phyloP scores from a whole-genome alignment of 768 basidiomycete species.

The Pleurotus ostreatus region DNA sequence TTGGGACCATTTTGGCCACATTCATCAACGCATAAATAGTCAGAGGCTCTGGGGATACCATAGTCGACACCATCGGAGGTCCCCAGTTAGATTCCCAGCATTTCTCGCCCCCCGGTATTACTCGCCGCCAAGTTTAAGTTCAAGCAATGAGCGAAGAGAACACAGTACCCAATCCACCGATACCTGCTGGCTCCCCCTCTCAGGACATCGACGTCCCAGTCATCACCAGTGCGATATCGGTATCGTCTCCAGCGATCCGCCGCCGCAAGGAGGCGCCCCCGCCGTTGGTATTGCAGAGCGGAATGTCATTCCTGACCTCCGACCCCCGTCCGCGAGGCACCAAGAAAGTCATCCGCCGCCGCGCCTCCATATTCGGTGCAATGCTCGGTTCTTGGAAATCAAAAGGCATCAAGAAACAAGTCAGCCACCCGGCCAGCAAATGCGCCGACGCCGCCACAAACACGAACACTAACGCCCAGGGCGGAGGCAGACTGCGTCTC shows the following conservation, averaged over 20 bases:
- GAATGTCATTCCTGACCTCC: not conserved
- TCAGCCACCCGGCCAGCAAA: not conserved
- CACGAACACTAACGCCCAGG: not conserved
- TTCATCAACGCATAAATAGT: no score
- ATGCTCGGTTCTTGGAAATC: conserved; percentile 1
- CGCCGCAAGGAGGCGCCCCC: not conserved
- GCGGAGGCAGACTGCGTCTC: not conserved
- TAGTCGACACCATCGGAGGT: no score
- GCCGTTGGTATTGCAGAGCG: not conserved
- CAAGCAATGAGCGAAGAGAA: no score
- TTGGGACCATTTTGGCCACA: no score
- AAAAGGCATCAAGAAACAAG: conserved; percentile 4
- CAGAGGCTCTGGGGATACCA: no score
- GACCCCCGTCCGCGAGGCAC: not conserved
- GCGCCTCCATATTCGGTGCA: not conserved
- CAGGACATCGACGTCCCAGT: no score
- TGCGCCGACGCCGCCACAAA: not conserved
- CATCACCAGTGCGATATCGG: no score
- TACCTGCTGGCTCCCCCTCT: no score
- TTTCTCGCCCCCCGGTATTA: no score
- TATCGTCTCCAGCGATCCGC: not conserved
- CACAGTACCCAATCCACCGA: no score
- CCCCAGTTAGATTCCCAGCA: no score
- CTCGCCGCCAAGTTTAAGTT: no score
- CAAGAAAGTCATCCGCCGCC: not conserved